phyloP scores from a whole-genome alignment of 2,329 filamentous ascomycete species.

The Colletotrichum tropicicola region DNA sequence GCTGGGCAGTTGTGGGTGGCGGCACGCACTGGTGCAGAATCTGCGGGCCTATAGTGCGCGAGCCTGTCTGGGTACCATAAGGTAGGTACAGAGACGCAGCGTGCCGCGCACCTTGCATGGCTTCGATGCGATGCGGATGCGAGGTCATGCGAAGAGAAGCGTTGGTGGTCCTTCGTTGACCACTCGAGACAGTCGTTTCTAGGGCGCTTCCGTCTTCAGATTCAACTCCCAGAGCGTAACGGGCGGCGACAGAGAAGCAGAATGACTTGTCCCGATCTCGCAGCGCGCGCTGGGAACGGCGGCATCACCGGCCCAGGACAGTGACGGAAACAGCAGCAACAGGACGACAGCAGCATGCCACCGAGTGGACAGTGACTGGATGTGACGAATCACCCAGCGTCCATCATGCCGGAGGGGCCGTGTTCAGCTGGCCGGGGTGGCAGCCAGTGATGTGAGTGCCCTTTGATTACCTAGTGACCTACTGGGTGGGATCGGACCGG shows the following conservation, averaged over 20 bases:
- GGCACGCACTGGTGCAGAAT: constrained; percentile 16
- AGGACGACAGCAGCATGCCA: not conserved
- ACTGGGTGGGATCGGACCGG: constrained; percentile 4
- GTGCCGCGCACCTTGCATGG: constrained; percentile 8
- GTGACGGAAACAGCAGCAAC: constrained; percentile 19
- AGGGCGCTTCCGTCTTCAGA: not conserved
- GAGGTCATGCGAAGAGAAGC: constrained; percentile 12
- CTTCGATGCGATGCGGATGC: constrained; percentile 24
- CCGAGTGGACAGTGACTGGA: not conserved
- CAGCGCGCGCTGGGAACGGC: constrained; percentile 20
- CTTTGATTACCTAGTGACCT: not conserved
- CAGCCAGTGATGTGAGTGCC: not conserved
- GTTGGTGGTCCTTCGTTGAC: not conserved
- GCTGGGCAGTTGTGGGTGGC: not conserved
- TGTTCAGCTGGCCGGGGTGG: constrained; percentile 22
- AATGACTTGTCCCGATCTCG: not conserved
- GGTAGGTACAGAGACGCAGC: constrained; percentile 1
- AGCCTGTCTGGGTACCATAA: not conserved
- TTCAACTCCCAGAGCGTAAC: not conserved
- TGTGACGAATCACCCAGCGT: not conserved
- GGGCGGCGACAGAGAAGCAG: not conserved
- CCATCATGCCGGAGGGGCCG: constrained; percentile 4
- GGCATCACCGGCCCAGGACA: not conserved
- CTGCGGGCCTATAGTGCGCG: not conserved
- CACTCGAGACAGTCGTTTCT: not conserved